Percentiles rank a stretch among this genome's conserved stretches.
phyloP scores from a whole-genome alignment of 1,284 basidiomycete genomes.

The Ganoderma resinaceum region DNA sequence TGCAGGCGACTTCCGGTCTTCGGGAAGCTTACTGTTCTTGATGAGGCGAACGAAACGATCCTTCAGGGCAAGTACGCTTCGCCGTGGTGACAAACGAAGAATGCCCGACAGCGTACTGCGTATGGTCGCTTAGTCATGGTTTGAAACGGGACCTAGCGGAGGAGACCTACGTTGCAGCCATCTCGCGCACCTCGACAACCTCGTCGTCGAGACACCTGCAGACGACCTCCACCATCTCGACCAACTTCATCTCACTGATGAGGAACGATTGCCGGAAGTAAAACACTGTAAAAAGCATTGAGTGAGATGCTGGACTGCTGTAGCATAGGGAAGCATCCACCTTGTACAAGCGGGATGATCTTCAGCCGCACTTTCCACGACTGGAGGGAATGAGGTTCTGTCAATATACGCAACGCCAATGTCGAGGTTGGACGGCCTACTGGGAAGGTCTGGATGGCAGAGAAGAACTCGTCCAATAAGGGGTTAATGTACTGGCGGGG shows the following conservation, averaged over 20 bases:
- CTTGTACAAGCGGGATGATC: slow-evolving; percentile 80
- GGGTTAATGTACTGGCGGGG: slow-evolving; percentile 64
- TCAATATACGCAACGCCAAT: not conserved
- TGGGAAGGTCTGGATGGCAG: slow-evolving; percentile 69
- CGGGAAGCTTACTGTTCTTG: slow-evolving; percentile 63
- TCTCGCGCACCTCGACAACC: slow-evolving; percentile 77
- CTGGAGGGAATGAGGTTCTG: slow-evolving; percentile 42
- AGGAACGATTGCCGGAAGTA: slow-evolving; percentile 77
- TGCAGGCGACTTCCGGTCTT: slow-evolving; percentile 56
- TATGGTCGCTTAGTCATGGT: slow-evolving; percentile 4
- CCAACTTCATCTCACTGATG: slow-evolving; percentile 66
- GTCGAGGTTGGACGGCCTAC: slow-evolving; percentile 45
- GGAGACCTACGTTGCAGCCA: slow-evolving; percentile 71
- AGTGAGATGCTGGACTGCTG: not conserved
- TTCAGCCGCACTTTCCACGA: slow-evolving; percentile 79
- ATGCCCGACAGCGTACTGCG: slow-evolving; percentile 80
- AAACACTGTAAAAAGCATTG: slow-evolving; percentile 55
- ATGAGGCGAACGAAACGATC: slow-evolving; percentile 75
- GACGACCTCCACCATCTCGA: slow-evolving; percentile 74
- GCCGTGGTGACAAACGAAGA: slow-evolving; percentile 79
- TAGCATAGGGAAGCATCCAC: slow-evolving; percentile 38
- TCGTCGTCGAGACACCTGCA: slow-evolving; percentile 78
- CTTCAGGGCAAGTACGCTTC: slow-evolving; percentile 76
- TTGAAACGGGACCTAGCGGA: not conserved
- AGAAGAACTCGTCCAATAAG: slow-evolving; percentile 69